These are phyloP conservation scores for Cordyceps tenuipes DNA, from an alignment of 2,329 filamentous ascomycete genomes.

Conservation along the genomic window DNA sequence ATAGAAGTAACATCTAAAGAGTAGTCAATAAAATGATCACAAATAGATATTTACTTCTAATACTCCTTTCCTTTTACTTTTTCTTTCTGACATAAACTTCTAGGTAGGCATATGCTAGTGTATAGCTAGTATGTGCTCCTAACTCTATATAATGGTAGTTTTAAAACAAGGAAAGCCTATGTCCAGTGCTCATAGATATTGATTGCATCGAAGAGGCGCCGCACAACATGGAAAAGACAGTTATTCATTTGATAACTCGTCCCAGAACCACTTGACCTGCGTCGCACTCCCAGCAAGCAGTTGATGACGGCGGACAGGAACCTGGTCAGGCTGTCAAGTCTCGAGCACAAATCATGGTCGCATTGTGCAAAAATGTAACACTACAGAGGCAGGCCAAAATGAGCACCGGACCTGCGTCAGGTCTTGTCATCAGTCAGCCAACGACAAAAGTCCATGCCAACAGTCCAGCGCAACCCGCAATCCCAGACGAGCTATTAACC, in stretches of 20 bases:
- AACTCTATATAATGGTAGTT: too few relatives aligned
- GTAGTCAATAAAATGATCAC: too few relatives aligned
- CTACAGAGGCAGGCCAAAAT: conserved; percentile 6
- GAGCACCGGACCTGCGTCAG: conserved; percentile 7
- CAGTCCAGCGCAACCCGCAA: not conserved
- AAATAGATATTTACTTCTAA: too few relatives aligned
- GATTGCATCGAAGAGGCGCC: not conserved
- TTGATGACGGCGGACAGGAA: not conserved
- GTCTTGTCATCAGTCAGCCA: not conserved
- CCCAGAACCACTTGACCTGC: not conserved
- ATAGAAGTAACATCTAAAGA: too few relatives aligned
- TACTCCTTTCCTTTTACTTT: too few relatives aligned
- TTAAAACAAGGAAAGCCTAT: too few relatives aligned
- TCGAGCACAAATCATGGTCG: conserved; percentile 4
- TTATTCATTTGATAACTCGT: not conserved
- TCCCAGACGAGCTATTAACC: not conserved
- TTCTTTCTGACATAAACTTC: too few relatives aligned
- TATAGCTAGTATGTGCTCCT: too few relatives aligned
- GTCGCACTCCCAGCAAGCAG: not conserved
- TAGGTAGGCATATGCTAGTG: too few relatives aligned
- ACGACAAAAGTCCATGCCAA: not conserved
- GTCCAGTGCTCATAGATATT: not conserved
- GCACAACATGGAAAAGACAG: not conserved
- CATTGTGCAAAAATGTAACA: conserved; percentile 5
- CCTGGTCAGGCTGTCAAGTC: conserved; percentile 3